Conservation (phyloP, 345 rosid species). For the Gossypioides kirkii region DNA sequence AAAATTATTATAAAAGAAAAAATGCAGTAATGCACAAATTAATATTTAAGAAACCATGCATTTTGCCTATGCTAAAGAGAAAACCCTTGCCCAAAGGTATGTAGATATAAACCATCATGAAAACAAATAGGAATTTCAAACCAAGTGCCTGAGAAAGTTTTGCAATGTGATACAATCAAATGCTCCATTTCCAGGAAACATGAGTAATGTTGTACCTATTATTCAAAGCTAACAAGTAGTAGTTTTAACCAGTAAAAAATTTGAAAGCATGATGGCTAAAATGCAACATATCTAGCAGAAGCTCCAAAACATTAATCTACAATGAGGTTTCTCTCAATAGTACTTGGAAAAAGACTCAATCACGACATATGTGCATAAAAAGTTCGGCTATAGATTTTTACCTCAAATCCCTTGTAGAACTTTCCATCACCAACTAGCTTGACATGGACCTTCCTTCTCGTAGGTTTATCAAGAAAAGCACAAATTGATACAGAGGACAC, state of each 20-base stretch:
- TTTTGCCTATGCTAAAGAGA: not conserved
- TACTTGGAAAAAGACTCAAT: not conserved
- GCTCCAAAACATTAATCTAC: not conserved
- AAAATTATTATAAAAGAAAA: not conserved
- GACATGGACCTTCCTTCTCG: conserved; percentile 58
- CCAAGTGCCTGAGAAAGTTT: not conserved
- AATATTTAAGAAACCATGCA: not conserved
- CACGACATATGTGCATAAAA: not conserved
- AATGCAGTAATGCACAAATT: not conserved
- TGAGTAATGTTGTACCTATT: not conserved
- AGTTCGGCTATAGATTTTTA: conserved; percentile 17
- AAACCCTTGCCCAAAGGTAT: not conserved
- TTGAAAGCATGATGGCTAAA: not conserved
- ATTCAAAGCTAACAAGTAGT: not conserved
- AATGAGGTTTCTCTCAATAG: not conserved
- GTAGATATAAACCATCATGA: not conserved
- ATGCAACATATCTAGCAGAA: not conserved
- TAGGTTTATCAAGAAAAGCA: conserved; percentile 68
- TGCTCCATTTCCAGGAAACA: not conserved
- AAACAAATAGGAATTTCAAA: not conserved
- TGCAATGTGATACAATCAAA: not conserved
- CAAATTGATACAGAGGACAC: conserved; percentile 84
- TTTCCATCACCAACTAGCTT: conserved; percentile 73
- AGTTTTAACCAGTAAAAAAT: not conserved
- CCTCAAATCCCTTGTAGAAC: conserved; percentile 81